phyloP scores from a whole-genome alignment of 2,329 filamentous ascomycete genomes.

The Cyphellophora attinorum region DNA sequence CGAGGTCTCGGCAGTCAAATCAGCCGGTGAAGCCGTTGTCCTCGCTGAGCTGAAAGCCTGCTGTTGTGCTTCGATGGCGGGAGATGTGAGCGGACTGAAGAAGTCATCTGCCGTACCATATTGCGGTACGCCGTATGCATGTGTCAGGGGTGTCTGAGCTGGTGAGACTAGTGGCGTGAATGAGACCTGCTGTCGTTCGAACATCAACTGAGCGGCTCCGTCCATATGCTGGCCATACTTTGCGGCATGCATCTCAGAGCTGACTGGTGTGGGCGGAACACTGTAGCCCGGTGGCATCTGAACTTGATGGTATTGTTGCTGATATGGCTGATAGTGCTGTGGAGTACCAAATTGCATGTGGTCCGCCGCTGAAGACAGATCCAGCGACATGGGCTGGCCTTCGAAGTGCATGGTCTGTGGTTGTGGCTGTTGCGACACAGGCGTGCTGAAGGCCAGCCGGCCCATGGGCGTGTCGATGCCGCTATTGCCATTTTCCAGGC shows the following conservation, averaged over 20 bases:
- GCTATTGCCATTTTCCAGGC: slow-evolving; percentile 26
- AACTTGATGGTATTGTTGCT: slow-evolving; percentile 21
- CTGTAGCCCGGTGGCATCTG: slow-evolving; percentile 17
- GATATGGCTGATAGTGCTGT: slow-evolving; percentile 17
- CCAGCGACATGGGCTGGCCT: slow-evolving; percentile 14
- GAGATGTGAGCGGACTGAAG: slow-evolving; percentile 41
- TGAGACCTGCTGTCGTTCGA: slow-evolving; percentile 34
- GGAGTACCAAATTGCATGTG: slow-evolving; percentile 19
- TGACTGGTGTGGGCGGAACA: slow-evolving; percentile 38
- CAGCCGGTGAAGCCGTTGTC: slow-evolving; percentile 31
- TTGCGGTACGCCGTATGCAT: slow-evolving; percentile 36
- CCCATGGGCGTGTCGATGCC: slow-evolving; percentile 28
- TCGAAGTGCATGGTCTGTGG: neutral
- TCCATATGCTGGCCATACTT: slow-evolving; percentile 32
- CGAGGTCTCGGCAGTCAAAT: slow-evolving; percentile 24
- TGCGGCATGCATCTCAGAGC: slow-evolving; percentile 36
- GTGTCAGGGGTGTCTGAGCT: slow-evolving; percentile 40
- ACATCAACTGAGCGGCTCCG: slow-evolving; percentile 29
- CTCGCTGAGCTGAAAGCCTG: slow-evolving; percentile 28
- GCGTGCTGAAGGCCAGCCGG: slow-evolving; percentile 22
- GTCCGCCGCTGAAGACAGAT: slow-evolving; percentile 15
- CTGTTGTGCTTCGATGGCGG: slow-evolving; percentile 39
- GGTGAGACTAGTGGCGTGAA: slow-evolving; percentile 42
- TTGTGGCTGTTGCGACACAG: slow-evolving; percentile 18
- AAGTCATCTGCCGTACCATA: slow-evolving; percentile 39